Conservation (phyloP, 1,139 yeast species). For the Diutina pseudorugosa region DNA sequence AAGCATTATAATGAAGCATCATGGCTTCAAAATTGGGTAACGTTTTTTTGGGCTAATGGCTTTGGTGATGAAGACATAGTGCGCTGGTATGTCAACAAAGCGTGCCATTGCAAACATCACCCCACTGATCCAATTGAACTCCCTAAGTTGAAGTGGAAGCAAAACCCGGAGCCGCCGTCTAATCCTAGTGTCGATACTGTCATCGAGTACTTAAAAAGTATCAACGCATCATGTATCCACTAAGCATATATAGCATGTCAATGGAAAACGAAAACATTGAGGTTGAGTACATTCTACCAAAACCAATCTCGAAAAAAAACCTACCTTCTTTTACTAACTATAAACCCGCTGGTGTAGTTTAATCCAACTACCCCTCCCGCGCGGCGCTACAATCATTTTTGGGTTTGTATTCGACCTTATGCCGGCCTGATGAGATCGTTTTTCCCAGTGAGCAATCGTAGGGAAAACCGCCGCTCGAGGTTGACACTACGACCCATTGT, state of each 20-base stretch:
- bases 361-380: background rate
- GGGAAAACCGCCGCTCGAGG: background rate
- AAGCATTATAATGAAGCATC: too few species aligned
- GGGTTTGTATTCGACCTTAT: background rate
- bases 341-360: background rate
- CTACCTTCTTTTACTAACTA: too few species aligned
- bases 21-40: background rate
- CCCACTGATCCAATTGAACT: background rate
- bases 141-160: background rate
- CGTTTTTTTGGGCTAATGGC: background rate
- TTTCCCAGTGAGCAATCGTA: background rate
- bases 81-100: background rate
- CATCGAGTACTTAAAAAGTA: background rate
- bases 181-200: background rate
- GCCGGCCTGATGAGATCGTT: background rate
- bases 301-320: too few species aligned
- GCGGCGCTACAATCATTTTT: background rate
- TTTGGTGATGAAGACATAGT: background rate
- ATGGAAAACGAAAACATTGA: too few species aligned
- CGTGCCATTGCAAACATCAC: background rate
- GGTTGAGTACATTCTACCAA: too few species aligned
- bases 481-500: background rate
- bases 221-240: background rate
- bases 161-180: background rate
- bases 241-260: background rate